A percentile compares a stretch with the other conserved stretches of the same genome.
Evolutionary conservation across 1,139 yeast species (phyloP).

Genomic region (Pichia sp.): DNA sequence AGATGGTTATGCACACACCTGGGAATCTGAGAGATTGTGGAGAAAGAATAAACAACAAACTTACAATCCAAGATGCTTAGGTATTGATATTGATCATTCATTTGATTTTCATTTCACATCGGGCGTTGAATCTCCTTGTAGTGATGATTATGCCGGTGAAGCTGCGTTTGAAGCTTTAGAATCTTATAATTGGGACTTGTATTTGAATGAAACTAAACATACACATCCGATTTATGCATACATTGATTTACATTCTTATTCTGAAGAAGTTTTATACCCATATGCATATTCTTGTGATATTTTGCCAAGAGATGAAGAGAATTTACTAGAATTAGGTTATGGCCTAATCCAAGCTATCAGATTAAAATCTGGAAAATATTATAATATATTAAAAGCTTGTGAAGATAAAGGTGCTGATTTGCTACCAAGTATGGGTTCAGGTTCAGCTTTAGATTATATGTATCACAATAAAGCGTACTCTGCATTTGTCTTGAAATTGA

Average conservation of each 20-base stretch:
- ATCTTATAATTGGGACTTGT: constrained; percentile 55
- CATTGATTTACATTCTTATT: constrained; percentile 76
- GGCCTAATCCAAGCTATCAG: constrained; percentile 73
- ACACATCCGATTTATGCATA: constrained; percentile 66
- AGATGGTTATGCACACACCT: constrained; percentile 81
- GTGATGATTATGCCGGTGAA: constrained; percentile 78
- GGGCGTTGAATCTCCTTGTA: constrained; percentile 63
- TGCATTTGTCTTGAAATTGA: constrained; percentile 76
- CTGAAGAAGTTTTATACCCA: constrained; percentile 78
- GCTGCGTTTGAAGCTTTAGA: constrained; percentile 72
- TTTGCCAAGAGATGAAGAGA: constrained; percentile 72
- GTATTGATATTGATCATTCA: constrained; percentile 83
- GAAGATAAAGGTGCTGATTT: constrained; percentile 67
- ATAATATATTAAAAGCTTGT: constrained; percentile 72
- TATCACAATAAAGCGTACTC: constrained; percentile 74
- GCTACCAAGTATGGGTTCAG: constrained; percentile 70
- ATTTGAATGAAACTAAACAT: constrained; percentile 52
- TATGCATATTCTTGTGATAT: constrained; percentile 73
- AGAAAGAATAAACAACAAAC: constrained; percentile 82
- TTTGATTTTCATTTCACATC: constrained; percentile 69
- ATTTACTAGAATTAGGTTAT: constrained; percentile 71
- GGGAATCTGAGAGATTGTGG: constrained; percentile 81
- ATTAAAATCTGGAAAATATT: constrained; percentile 51
- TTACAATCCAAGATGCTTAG: constrained; percentile 58
- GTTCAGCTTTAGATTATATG: constrained; percentile 79